Evolutionary conservation across 2,329 filamentous ascomycete genomes (phyloP).

Genomic region (Colletotrichum sp.): DNA sequence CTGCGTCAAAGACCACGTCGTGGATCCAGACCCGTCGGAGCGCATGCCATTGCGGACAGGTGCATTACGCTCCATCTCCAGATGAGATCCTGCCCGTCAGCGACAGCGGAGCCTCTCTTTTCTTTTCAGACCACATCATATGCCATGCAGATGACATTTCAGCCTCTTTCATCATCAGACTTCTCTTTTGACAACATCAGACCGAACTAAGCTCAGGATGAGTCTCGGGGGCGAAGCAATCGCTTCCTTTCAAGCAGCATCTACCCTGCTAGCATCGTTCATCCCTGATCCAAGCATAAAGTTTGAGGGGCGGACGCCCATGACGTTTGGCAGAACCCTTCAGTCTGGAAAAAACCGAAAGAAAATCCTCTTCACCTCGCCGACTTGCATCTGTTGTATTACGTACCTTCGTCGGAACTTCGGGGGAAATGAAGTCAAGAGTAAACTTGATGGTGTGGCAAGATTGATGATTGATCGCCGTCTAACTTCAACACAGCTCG

Average conservation of each 20-base stretch:
- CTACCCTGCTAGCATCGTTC: background rate
- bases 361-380: background rate
- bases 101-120: background rate
- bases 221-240: background rate
- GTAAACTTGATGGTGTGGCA: background rate
- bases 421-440: background rate
- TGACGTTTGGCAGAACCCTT: conserved; percentile 2
- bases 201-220: background rate
- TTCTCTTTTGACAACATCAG: background rate
- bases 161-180: background rate
- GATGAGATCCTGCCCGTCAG: background rate
- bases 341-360: background rate
- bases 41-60: background rate
- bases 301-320: background rate
- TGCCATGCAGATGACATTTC: background rate
- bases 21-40: background rate
- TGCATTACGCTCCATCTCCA: conserved; percentile 2
- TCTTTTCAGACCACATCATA: background rate
- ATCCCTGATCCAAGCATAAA: background rate
- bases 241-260: background rate
- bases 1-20: background rate
- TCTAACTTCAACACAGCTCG: background rate
- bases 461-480: background rate
- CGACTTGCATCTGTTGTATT: background rate
- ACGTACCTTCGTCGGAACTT: background rate